Conservation (phyloP, 169 alveolate species). For the Eimeria zaria region DNA sequence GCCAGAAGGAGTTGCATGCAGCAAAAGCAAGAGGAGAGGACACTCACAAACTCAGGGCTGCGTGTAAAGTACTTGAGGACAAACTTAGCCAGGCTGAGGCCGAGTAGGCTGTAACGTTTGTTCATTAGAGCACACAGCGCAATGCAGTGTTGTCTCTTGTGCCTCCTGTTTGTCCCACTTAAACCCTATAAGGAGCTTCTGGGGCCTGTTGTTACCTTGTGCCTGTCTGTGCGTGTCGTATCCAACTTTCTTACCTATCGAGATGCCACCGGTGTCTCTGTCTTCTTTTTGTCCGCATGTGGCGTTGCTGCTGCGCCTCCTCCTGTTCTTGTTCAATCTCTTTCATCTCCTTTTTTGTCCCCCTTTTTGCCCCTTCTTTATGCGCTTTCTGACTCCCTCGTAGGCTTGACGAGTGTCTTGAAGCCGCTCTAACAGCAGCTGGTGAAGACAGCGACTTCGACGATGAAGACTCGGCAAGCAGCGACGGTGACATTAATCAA, state of each 20-base stretch:
- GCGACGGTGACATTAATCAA: constrained; percentile 8
- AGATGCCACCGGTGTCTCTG: neutral
- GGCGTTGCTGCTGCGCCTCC: neutral
- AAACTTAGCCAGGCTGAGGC: constrained; percentile 18
- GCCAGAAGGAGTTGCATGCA: constrained; percentile 2
- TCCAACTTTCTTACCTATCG: no score
- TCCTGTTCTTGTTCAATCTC: neutral
- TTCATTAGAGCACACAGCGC: neutral
- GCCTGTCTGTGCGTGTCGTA: neutral
- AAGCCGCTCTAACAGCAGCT: constrained; percentile 12
- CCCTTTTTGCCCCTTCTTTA: neutral
- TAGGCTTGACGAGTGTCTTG: constrained; percentile 44
- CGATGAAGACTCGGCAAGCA: neutral
- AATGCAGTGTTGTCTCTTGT: neutral
- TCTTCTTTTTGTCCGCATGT: neutral
- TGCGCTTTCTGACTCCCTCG: neutral
- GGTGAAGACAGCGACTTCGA: constrained; percentile 10
- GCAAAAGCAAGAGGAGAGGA: neutral
- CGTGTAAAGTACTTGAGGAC: neutral
- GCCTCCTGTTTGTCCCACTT: neutral
- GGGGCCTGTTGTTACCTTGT: neutral
- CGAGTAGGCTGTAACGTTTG: neutral
- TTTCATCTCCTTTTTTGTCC: no score
- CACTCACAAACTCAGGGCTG: neutral
- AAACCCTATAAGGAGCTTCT: neutral